Evolutionary conservation across 805 yeast species (phyloP), one percentile per base, ranked within the genome.

Genomic region (Candida pini): DNA sequence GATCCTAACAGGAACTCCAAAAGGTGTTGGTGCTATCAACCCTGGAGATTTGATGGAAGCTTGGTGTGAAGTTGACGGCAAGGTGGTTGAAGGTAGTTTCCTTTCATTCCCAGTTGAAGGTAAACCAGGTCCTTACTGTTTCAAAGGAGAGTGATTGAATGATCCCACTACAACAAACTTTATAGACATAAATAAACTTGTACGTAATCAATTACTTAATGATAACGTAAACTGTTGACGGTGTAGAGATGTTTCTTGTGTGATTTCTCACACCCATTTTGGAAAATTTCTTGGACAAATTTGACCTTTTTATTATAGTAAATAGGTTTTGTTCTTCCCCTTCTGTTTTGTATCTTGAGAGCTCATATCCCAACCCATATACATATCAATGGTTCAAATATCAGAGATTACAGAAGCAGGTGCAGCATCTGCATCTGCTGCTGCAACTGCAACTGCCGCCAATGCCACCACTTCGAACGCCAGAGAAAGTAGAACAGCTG

Each of bases 1-100:
- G 43, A 78, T 92, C 39, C 68, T 92, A 33, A 92, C 98, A 1
- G 98, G 98, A 13, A 92, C 98, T 2, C 98, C 98, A 30, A 86
- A 88, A 58, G 98, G 98, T 13, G 98, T 92, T n/a, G 96, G 97
- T 7, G 64, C 71, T 18, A 63, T 89, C 22, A 58, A 58, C 5
- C 84, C 95, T 0, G 97, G 97, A 8, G 97, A 92, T 54, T 53
- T 57, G 18, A 65, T 92, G 18, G 67, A 68, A 30, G 95, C 94
- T 6, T 71, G 73, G 44, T 59, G 87, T 42, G 60, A 57, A 19
- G 71, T 69, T 21, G 72, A 72, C 22, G 90, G 78, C 9, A 53
- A 73, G 38, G 66, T 67, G 8, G 54, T 90, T 18, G 74, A 69
- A 21, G 75, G 69, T 24, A 61, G 66, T 35, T 42, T 48, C 6